Evolutionary conservation across 768 basidiomycete genomes (phyloP).

Genomic region (Suillus weaverae): DNA sequence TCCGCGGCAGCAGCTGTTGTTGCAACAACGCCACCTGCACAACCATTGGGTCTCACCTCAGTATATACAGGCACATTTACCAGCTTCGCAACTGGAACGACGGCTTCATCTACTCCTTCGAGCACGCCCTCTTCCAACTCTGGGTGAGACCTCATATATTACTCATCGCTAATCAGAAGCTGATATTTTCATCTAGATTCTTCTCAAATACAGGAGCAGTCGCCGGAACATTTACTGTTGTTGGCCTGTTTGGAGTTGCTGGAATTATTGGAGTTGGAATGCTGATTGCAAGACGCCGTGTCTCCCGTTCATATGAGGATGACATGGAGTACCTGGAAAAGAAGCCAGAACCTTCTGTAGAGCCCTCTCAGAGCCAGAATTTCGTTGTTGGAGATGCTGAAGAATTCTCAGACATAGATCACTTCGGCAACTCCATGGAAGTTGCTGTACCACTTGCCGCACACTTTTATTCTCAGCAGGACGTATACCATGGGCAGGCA

Average conservation of each 20-base stretch:
- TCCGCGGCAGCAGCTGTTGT: not conserved
- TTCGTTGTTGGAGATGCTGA: conserved; percentile 17
- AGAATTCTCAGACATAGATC: conserved; percentile 21
- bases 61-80: not conserved
- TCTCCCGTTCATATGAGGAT: conserved; percentile 23
- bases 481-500: conserved; percentile 6
- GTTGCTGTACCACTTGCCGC: conserved; percentile 15
- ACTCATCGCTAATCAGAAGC: not conserved
- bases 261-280: conserved; percentile 30
- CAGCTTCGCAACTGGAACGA: not conserved
- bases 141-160: not conserved
- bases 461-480: conserved; percentile 25
- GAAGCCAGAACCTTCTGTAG: conserved; percentile 8
- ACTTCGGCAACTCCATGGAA: conserved; percentile 23
- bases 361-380: conserved; percentile 15
- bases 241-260: conserved; percentile 38
- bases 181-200: conserved; percentile 36
- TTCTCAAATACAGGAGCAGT: conserved; percentile 47
- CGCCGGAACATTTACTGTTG: conserved; percentile 44
- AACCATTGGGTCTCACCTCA: not conserved
- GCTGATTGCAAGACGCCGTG: conserved; percentile 33
- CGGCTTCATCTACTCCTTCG: conserved; percentile 17
- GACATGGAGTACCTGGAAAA: conserved; percentile 32
- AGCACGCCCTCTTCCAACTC: conserved; percentile 24
- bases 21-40: conserved; percentile 6